Evolutionary conservation across 1,284 basidiomycete genomes (phyloP).

Genomic region (Sphagnurus paluster): DNA sequence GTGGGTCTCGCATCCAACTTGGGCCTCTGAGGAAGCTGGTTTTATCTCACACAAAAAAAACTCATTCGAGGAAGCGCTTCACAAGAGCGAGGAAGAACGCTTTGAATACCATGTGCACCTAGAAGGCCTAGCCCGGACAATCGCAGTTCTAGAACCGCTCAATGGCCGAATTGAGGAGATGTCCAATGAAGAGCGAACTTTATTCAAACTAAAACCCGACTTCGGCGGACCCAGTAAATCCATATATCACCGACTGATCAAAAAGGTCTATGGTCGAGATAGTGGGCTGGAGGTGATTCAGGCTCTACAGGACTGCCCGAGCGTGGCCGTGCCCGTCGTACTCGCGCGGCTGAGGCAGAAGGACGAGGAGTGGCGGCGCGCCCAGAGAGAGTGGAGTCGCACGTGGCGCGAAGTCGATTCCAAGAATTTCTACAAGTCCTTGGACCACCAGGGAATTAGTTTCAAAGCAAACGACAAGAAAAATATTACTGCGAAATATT

Average conservation of each 20-base stretch:
- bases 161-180: slow-evolving; percentile 87
- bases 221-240: slow-evolving; percentile 88
- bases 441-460: slow-evolving; percentile 94
- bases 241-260: slow-evolving; percentile 93
- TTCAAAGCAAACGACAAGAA: slow-evolving; percentile 99
- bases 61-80: slow-evolving; percentile 92
- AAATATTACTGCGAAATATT: slow-evolving; percentile 86
- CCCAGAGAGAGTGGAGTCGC: slow-evolving; percentile 94
- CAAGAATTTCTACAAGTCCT: slow-evolving; percentile 96
- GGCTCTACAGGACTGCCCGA: slow-evolving; percentile 91
- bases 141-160: slow-evolving; percentile 90
- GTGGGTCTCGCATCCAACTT: slow-evolving; percentile 97
- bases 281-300: slow-evolving; percentile 85
- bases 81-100: slow-evolving; percentile 97
- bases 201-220: slow-evolving; percentile 85
- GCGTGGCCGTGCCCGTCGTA: slow-evolving; percentile 90
- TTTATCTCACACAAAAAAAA: slow-evolving; percentile 98
- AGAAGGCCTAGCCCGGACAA: slow-evolving; percentile 90
- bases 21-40: slow-evolving; percentile 94
- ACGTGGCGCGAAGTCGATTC: slow-evolving; percentile 98
- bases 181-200: slow-evolving; percentile 83
- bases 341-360: slow-evolving; percentile 90
- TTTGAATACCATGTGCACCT: slow-evolving; percentile 99
- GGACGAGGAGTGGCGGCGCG: slow-evolving; percentile 96
- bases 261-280: slow-evolving; percentile 91